phyloP scores from a whole-genome alignment of 2,329 filamentous ascomycete genomes.

The Chaetomiaceae sp. region DNA sequence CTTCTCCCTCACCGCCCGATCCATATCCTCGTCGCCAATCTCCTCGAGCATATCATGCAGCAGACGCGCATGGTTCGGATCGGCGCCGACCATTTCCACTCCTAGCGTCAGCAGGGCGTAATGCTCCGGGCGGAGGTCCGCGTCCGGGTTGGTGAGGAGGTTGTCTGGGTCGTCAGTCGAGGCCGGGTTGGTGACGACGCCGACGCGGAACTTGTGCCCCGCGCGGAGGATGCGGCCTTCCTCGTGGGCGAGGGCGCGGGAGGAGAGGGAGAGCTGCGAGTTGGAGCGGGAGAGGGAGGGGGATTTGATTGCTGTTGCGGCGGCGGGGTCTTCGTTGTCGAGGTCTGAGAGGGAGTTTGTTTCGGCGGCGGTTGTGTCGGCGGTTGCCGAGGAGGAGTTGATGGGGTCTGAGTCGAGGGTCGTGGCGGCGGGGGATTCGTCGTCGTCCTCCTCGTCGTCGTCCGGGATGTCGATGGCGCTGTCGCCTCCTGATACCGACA shows the following conservation, averaged over 20 bases:
- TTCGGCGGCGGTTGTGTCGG: slow-evolving; percentile 11
- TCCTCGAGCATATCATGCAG: slow-evolving; percentile 61
- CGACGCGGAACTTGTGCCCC: slow-evolving; percentile 52
- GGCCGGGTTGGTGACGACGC: slow-evolving; percentile 37
- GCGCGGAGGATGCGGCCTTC: slow-evolving; percentile 52
- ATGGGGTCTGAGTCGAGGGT: background rate
- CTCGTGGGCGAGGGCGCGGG: slow-evolving; percentile 50
- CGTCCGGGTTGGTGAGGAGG: too few species aligned
- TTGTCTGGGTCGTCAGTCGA: too few species aligned
- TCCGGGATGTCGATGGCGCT: slow-evolving; percentile 26
- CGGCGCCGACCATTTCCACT: slow-evolving; percentile 45
- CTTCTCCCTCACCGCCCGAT: slow-evolving; percentile 48
- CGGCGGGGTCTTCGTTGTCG: slow-evolving; percentile 46
- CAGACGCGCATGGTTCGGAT: slow-evolving; percentile 47
- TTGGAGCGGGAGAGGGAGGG: slow-evolving; percentile 46
- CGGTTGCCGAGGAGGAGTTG: slow-evolving; percentile 16
- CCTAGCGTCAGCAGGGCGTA: slow-evolving; percentile 43
- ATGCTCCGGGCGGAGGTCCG: slow-evolving; percentile 42
- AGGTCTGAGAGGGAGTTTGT: slow-evolving; percentile 35
- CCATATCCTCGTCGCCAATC: slow-evolving; percentile 55
- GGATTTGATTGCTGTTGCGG: slow-evolving; percentile 36
- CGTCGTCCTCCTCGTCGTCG: background rate
- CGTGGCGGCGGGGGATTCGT: background rate
- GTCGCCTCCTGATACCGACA: slow-evolving; percentile 26
- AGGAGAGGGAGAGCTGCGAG: slow-evolving; percentile 47